Evolutionary conservation across 805 yeast species (phyloP), one percentile per base, ranked within the genome.

Genomic region (Candida sithepensis): DNA sequence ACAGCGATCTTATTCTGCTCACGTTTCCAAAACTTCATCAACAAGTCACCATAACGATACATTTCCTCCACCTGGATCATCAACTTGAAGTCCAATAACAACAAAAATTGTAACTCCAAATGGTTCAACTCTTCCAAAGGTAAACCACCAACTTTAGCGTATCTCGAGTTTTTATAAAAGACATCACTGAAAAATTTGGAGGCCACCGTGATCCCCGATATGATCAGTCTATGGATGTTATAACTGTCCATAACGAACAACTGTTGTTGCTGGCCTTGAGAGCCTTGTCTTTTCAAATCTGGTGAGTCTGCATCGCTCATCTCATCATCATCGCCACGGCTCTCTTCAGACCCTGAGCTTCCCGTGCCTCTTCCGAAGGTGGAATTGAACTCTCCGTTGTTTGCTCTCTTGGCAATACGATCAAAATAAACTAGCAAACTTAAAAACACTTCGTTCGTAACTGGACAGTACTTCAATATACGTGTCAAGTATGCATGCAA

Each of bases 401-500:
- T 85, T 39, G 94, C 89, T 52, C 88, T 77, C 60, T 88, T 88
- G 18, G 96, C 94, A 40, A 92, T 89, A 52, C 98, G 73, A 68
- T 94, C 99, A 69, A 94, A 90, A 66, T 94, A 94, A 26, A 94
- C 97, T 58, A 94, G 73, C 32, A 94, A 69, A 34, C 96, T 84
- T 42, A 94, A 70, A 66, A 91, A 94, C 30, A 94, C 98, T 64
- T 94, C 98, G 67, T 92, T 92, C 2, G 99, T 91, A n/a, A 94
- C 94, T 0, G 99, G 98, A 66, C 99, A 94, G 69, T 94, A 94
- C 67, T 92, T 92, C 64, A 92, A 79, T 24, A 94, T 92, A 61
- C 99, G 81, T 39, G 88, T 79, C 50, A 94, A 74, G 64, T 94
- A 94, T 19, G 96, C 94, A 59, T 89, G 90, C 42, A 94, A 75